Conservation (phyloP, 2,329 filamentous ascomycete genomes). For the Drechslera avenae region DNA sequence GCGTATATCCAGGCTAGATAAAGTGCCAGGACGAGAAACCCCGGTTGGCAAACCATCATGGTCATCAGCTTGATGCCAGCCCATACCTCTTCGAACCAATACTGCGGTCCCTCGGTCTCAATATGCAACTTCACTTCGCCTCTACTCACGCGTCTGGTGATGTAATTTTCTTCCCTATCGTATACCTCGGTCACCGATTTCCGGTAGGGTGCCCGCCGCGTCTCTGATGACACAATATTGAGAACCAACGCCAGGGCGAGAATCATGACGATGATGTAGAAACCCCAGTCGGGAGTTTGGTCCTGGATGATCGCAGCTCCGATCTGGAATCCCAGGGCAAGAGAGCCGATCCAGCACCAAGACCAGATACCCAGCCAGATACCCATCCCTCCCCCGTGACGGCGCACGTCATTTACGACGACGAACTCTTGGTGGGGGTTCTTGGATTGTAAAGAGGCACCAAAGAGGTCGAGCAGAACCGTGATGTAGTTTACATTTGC, state of each 20-base stretch:
- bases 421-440: constrained; percentile 75
- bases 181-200: constrained; percentile 68
- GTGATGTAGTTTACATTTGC: constrained; percentile 78
- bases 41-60: constrained; percentile 75
- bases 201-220: constrained; percentile 70
- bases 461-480: constrained; percentile 75
- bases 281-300: constrained; percentile 72
- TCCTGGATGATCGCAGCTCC: constrained; percentile 71
- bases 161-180: constrained; percentile 53
- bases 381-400: constrained; percentile 78
- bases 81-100: constrained; percentile 78
- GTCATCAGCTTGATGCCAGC: constrained; percentile 69
- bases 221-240: constrained; percentile 74
- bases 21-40: constrained; percentile 72
- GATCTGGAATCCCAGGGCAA: constrained; percentile 72
- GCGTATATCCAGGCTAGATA: constrained; percentile 81
- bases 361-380: constrained; percentile 70
- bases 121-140: constrained; percentile 81
- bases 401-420: constrained; percentile 68
- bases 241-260: constrained; percentile 68
- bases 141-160: constrained; percentile 63
- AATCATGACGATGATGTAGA: constrained; percentile 73
- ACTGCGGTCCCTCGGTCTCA: constrained; percentile 70
- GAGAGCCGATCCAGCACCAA: constrained; percentile 75
- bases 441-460: constrained; percentile 73